Evolutionary conservation across 495 filamentous ascomycete species (phyloP).

Genomic region (Tuber calosporum): DNA sequence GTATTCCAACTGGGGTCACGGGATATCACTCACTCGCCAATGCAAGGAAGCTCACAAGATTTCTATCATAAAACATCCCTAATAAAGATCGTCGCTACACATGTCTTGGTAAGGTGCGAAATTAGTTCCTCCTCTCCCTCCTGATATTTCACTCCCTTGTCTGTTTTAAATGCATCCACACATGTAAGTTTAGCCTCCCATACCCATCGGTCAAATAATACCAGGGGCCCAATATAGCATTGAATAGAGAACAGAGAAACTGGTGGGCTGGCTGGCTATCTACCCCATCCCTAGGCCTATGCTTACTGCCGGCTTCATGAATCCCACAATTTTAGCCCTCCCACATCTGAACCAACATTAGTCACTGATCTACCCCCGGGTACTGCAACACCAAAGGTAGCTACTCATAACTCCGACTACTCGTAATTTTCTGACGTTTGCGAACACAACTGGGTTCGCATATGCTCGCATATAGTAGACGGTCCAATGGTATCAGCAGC

Average conservation of each 20-base stretch:
- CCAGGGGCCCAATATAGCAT: background rate
- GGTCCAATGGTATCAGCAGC: too few relatives aligned
- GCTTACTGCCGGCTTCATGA: background rate
- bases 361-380: background rate
- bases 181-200: background rate
- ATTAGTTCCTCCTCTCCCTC: background rate
- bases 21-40: background rate
- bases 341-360: background rate
- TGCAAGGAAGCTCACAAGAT: background rate
- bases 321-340: background rate
- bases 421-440: too few relatives aligned
- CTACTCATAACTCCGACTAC: background rate
- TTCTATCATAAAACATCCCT: background rate
- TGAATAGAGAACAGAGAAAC: background rate
- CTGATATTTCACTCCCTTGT: background rate
- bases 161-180: background rate
- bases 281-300: background rate
- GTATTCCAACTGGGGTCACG: background rate
- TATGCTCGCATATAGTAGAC: too few relatives aligned
- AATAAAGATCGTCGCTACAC: background rate
- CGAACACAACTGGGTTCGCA: too few relatives aligned
- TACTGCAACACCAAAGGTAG: background rate
- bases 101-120: background rate
- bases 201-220: background rate
- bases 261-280: background rate